Conservation (phyloP, 768 basidiomycete genomes). For the Lyophyllum shimeji region DNA sequence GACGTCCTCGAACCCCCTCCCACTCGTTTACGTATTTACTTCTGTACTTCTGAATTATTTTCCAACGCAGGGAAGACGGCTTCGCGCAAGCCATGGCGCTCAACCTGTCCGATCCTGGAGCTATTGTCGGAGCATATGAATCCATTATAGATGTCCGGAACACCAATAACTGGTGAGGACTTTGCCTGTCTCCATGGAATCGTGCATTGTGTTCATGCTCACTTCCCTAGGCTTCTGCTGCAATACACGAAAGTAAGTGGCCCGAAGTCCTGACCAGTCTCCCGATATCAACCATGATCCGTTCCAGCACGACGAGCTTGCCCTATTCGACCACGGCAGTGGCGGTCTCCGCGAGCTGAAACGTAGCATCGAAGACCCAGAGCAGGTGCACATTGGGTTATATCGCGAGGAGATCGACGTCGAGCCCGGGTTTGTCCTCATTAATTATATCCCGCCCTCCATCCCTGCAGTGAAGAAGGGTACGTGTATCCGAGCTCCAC, state of each 20-base stretch:
- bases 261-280: not conserved
- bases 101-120: conserved; percentile 19
- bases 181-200: not conserved
- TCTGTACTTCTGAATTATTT: conserved; percentile 1
- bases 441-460: conserved; percentile 45
- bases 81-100: conserved; percentile 15
- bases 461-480: conserved; percentile 37
- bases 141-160: conserved; percentile 17
- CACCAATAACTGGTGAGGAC: conserved; percentile 17
- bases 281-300: conserved; percentile 11
- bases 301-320: conserved; percentile 36
- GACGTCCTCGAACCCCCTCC: not conserved
- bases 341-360: conserved; percentile 48
- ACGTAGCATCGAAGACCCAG: conserved; percentile 35
- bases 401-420: conserved; percentile 40
- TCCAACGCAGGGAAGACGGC: not conserved
- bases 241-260: conserved; percentile 20
- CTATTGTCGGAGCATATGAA: conserved; percentile 18
- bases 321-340: conserved; percentile 37
- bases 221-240: conserved; percentile 17
- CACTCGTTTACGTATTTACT: not conserved
- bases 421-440: conserved; percentile 38
- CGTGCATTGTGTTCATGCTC: not conserved
- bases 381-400: conserved; percentile 43
- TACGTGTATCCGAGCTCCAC: conserved; percentile 14